These are phyloP conservation scores for Middelhovenomyces tepae DNA, from an alignment of 805 yeast species.

Conservation along the genomic window DNA sequence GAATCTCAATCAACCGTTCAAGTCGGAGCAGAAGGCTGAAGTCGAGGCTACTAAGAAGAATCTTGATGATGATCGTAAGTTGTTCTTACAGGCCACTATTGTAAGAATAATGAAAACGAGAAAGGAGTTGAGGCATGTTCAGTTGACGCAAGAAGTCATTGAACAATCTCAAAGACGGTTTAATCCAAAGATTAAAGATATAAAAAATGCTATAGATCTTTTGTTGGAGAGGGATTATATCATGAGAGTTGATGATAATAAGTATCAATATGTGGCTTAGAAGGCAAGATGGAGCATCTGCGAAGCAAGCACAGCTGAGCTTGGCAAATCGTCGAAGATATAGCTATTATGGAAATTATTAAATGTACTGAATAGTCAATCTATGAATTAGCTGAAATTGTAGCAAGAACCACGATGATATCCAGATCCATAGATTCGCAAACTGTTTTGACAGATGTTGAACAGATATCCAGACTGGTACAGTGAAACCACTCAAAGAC, in stretches of 20 bases:
- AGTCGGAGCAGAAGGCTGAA: slow-evolving; percentile 57
- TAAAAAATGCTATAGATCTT: slow-evolving; percentile 76
- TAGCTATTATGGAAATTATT: too few species aligned
- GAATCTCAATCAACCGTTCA: slow-evolving; percentile 55
- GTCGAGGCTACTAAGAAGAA: slow-evolving; percentile 67
- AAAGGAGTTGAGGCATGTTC: slow-evolving; percentile 67
- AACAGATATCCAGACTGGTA: too few species aligned
- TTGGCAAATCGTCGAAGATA: too few species aligned
- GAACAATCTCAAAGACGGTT: slow-evolving; percentile 78
- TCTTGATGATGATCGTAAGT: slow-evolving; percentile 77
- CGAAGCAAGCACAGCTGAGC: too few species aligned
- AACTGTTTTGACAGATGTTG: too few species aligned
- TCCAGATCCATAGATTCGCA: too few species aligned
- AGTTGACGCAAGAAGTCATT: slow-evolving; percentile 77
- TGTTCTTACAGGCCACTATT: slow-evolving; percentile 83
- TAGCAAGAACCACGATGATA: too few species aligned
- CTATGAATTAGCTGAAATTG: too few species aligned
- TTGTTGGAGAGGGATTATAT: slow-evolving; percentile 82
- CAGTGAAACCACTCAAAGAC: too few species aligned
- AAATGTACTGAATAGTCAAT: too few species aligned
- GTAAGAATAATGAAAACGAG: slow-evolving; percentile 96
- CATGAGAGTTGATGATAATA: slow-evolving; percentile 61
- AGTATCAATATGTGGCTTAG: slow-evolving; percentile 74
- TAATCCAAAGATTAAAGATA: slow-evolving; percentile 75
- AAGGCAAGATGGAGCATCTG: too few species aligned